Evolutionary conservation across 2,329 filamentous ascomycete species (phyloP).

Genomic region (Cladophialophora yegresii): DNA sequence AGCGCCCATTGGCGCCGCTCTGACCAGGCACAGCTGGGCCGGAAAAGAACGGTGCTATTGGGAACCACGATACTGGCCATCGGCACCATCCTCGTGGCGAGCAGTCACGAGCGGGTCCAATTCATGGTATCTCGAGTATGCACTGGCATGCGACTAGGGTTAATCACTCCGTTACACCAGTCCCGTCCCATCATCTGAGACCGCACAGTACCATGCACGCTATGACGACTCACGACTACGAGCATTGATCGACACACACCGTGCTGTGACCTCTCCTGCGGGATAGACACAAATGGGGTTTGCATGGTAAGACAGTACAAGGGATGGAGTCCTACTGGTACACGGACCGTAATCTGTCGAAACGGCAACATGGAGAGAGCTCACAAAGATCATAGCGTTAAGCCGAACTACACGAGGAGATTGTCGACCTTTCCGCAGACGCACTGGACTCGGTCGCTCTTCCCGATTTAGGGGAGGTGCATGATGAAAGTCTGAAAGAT

Average conservation of each 20-base stretch:
- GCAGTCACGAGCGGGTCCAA: conserved; percentile 35
- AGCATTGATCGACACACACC: neutral
- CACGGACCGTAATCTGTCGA: neutral
- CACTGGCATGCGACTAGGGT: conserved; percentile 18
- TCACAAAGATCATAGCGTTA: neutral
- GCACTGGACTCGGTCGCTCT: neutral
- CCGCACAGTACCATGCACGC: neutral
- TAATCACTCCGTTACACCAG: conserved; percentile 6
- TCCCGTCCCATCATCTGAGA: conserved; percentile 40
- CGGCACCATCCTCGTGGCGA: conserved; percentile 45
- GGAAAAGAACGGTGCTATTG: conserved; percentile 55
- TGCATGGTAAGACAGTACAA: neutral
- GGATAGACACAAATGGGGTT: neutral
- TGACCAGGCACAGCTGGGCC: conserved; percentile 45
- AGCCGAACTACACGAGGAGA: too few relatives aligned
- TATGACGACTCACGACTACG: neutral
- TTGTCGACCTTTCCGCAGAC: neutral
- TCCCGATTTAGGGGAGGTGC: neutral
- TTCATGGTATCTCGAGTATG: conserved; percentile 23
- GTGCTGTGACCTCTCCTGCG: neutral
- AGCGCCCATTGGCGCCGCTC: conserved; percentile 54
- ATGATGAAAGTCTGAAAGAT: neutral
- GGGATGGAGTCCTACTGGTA: neutral
- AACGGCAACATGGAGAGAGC: neutral
- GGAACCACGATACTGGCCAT: conserved; percentile 57